Conservation (phyloP, 164 flowering plant species). For the Vitis riparia region DNA sequence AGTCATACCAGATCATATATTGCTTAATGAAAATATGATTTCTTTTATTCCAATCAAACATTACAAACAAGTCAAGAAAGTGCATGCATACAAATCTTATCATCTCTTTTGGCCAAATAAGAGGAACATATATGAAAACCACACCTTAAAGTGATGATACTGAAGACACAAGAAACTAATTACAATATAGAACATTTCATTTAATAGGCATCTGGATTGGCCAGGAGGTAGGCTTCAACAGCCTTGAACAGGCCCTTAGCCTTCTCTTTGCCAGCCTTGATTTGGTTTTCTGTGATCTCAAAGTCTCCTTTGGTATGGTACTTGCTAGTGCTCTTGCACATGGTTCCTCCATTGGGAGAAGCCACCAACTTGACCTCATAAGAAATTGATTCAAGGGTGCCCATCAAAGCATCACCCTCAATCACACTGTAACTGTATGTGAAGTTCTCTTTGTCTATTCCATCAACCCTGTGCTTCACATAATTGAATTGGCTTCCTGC, state of each 20-base stretch:
- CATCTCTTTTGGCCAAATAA: too few species aligned
- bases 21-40: too few species aligned
- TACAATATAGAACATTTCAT: neutral
- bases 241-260: conserved; percentile 29
- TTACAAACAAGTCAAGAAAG: too few species aligned
- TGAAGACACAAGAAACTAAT: too few species aligned
- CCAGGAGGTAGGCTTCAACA: conserved; percentile 47
- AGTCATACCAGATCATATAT: too few species aligned
- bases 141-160: too few species aligned
- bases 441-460: conserved; percentile 21
- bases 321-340: conserved; percentile 22
- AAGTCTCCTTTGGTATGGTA: conserved; percentile 22
- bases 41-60: too few species aligned
- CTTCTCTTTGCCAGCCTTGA: conserved; percentile 34
- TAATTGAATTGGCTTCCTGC: conserved; percentile 11
- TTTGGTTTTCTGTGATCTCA: conserved; percentile 26
- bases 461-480: conserved; percentile 24
- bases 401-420: conserved; percentile 34
- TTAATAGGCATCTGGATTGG: conserved; percentile 35
- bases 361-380: conserved; percentile 30
- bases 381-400: conserved; percentile 22
- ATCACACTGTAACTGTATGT: conserved; percentile 22
- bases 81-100: too few species aligned
- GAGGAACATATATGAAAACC: too few species aligned
- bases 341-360: conserved; percentile 23